These are phyloP conservation scores for Cryphonectria japonica DNA, from an alignment of 2,329 filamentous ascomycete species.

Conservation along the genomic window DNA sequence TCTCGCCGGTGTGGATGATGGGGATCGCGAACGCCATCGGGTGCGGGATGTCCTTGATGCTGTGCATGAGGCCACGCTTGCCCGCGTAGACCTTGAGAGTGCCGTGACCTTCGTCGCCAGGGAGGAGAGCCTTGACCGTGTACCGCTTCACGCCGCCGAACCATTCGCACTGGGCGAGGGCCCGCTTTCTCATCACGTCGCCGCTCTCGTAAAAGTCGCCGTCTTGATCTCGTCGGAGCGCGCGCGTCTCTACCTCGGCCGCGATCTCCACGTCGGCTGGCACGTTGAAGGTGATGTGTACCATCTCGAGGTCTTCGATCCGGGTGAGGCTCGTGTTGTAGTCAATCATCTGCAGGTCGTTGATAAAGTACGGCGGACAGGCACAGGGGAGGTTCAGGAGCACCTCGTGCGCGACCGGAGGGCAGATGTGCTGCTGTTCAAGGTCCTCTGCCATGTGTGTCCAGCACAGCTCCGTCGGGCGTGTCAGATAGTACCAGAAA, in stretches of 20 bases:
- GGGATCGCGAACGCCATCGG: conserved; percentile 88
- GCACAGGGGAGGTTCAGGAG: conserved; percentile 84
- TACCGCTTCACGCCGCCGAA: conserved; percentile 84
- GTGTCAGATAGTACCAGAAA: conserved; percentile 89
- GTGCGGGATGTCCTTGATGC: conserved; percentile 94
- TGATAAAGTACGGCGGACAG: conserved; percentile 86
- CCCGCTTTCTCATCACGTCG: conserved; percentile 81
- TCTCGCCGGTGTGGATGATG: conserved; percentile 86
- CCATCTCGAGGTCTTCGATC: conserved; percentile 90
- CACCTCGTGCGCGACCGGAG: conserved; percentile 82
- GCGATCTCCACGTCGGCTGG: conserved; percentile 89
- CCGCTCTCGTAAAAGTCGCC: conserved; percentile 94
- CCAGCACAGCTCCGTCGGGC: conserved; percentile 89
- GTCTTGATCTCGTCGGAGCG: conserved; percentile 79
- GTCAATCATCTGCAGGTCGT: conserved; percentile 77
- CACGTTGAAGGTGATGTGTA: conserved; percentile 85
- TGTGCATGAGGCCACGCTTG: conserved; percentile 94
- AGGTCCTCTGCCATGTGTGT: conserved; percentile 90
- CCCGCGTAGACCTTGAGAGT: conserved; percentile 91
- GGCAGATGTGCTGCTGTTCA: conserved; percentile 90
- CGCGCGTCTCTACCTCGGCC: conserved; percentile 86
- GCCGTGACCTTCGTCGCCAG: conserved; percentile 88
- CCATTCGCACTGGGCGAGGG: conserved; percentile 92
- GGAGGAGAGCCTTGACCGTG: conserved; percentile 88
- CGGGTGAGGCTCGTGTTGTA: conserved; percentile 88